Evolutionary conservation across 176 grass and related monocot genomes (phyloP).

Genomic region (Musa troglodytarum): DNA sequence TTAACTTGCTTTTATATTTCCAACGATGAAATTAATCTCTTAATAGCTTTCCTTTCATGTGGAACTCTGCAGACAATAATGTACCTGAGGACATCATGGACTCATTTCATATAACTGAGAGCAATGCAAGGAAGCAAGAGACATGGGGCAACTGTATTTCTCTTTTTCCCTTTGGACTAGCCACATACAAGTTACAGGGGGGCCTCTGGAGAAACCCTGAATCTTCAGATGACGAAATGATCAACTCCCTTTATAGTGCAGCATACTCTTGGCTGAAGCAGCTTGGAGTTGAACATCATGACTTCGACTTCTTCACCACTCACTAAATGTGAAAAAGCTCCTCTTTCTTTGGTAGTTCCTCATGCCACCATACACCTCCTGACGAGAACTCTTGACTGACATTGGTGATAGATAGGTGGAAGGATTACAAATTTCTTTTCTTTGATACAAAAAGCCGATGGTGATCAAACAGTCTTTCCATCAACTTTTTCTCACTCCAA

Average conservation of each 20-base stretch:
- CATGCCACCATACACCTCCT: neutral
- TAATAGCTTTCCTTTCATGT: neutral
- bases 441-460: too few species aligned
- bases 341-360: neutral
- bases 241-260: constrained; percentile 28
- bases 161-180: constrained; percentile 52
- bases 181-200: constrained; percentile 44
- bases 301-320: constrained; percentile 58
- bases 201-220: constrained; percentile 37
- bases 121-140: neutral
- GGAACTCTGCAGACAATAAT: constrained; percentile 23
- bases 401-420: too few species aligned
- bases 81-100: neutral
- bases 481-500: too few species aligned
- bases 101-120: neutral
- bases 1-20: neutral
- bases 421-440: too few species aligned
- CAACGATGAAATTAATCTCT: neutral
- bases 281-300: constrained; percentile 49
- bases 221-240: constrained; percentile 3
- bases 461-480: too few species aligned
- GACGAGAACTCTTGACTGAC: too few species aligned
- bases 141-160: constrained; percentile 1
- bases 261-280: constrained; percentile 69
- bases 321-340: constrained; percentile 7